A percentile compares a stretch with the other conserved stretches of the same genome.
These are phyloP conservation scores for Globisporangium perplexum DNA, from an alignment of 352 stramenopile genomes.

Conservation along the genomic window DNA sequence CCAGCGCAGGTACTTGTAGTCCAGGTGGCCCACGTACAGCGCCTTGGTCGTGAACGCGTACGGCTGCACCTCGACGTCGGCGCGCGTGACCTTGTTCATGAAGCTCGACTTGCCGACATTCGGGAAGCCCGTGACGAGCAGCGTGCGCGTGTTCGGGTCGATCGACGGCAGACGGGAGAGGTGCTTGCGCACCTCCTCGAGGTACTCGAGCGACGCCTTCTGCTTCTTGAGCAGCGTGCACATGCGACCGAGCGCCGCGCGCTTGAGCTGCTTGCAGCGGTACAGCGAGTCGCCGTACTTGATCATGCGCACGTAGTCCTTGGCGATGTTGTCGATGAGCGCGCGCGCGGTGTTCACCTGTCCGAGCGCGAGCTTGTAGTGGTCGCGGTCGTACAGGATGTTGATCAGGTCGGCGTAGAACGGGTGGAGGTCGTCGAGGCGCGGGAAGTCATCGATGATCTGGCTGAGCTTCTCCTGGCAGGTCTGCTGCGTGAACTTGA, in stretches of 20 bases:
- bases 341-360: conserved; percentile 99
- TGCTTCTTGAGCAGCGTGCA: conserved; percentile 99
- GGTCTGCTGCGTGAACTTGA: conserved; percentile 99
- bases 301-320: conserved; percentile 99
- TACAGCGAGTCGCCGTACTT: conserved; percentile 99
- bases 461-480: conserved; percentile 96
- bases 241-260: conserved; percentile 98
- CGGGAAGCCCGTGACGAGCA: conserved; percentile 98
- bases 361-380: conserved; percentile 99
- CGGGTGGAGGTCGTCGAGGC: conserved; percentile 96
- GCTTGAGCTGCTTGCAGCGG: conserved; percentile 99
- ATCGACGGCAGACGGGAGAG: conserved; percentile 98
- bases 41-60: conserved; percentile 99
- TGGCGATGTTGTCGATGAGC: conserved; percentile 96
- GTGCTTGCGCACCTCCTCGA: conserved; percentile 97
- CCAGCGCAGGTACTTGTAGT: conserved; percentile 99
- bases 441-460: conserved; percentile 99
- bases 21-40: conserved; percentile 99
- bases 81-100: conserved; percentile 99
- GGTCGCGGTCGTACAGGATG: conserved; percentile 99
- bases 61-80: conserved; percentile 99
- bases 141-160: conserved; percentile 98
- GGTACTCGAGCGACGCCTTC: conserved; percentile 97
- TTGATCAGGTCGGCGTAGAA: conserved; percentile 99
- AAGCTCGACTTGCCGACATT: conserved; percentile 99